Conservation (phyloP, 2,329 filamentous ascomycete genomes). For the Nigrograna mackinnonii region DNA sequence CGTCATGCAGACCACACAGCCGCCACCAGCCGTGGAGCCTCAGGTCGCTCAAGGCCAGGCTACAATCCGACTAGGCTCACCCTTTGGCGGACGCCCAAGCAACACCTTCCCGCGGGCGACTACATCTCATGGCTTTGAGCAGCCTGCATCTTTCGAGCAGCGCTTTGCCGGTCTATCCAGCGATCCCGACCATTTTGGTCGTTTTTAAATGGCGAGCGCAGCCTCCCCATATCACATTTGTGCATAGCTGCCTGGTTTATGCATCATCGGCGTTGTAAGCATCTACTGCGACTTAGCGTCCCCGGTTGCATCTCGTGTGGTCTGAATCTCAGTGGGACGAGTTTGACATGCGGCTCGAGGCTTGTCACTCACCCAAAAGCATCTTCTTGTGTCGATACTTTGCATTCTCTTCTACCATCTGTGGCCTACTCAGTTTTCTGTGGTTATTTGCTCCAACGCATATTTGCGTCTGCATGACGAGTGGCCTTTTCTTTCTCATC, state of each 20-base stretch:
- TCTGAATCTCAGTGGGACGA: constrained; percentile 6
- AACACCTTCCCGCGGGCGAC: constrained; percentile 53
- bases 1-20: constrained; percentile 25
- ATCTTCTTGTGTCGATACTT: constrained; percentile 32
- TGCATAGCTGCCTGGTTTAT: constrained; percentile 21
- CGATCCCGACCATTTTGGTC: constrained; percentile 24
- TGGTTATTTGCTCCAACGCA: constrained; percentile 16
- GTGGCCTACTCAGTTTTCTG: constrained; percentile 16
- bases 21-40: constrained; percentile 18
- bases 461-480: constrained; percentile 14
- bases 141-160: constrained; percentile 42
- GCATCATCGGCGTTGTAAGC: constrained; percentile 38
- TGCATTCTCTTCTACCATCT: constrained; percentile 15
- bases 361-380: constrained; percentile 27
- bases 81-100: constrained; percentile 46
- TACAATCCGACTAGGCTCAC: constrained; percentile 51
- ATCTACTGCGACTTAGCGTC: constrained; percentile 23
- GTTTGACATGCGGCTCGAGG: constrained; percentile 21
- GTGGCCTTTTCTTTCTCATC: constrained; percentile 13
- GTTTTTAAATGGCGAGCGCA: constrained; percentile 20
- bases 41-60: constrained; percentile 36
- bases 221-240: constrained; percentile 20
- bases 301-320: constrained; percentile 16
- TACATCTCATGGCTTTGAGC: constrained; percentile 40
- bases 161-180: constrained; percentile 35